These are phyloP conservation scores for Daedaleopsis sinensis DNA, from an alignment of 768 basidiomycete species.

Conservation along the genomic window DNA sequence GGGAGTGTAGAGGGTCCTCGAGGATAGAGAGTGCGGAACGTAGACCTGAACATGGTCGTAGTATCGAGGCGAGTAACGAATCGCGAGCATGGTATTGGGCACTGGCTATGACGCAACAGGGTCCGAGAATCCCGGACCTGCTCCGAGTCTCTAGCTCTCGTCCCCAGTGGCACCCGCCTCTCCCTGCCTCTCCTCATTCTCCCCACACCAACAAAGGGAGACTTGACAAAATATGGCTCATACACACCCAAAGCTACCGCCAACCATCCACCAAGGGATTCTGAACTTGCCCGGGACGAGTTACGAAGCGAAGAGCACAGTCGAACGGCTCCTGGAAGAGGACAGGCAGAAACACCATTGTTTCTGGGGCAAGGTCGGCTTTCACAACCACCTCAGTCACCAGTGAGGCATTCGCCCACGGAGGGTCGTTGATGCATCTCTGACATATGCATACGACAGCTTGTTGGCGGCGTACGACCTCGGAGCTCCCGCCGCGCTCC, in stretches of 20 bases:
- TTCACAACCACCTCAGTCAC: constrained; percentile 64
- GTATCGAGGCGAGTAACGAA: no score
- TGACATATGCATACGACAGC: constrained; percentile 30
- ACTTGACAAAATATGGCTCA: no score
- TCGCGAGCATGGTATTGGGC: no score
- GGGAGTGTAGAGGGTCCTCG: neutral
- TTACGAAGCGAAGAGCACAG: constrained; percentile 42
- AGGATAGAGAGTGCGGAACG: neutral
- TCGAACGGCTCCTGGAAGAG: constrained; percentile 48
- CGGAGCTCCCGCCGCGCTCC: constrained; percentile 47
- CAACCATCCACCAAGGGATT: constrained; percentile 39
- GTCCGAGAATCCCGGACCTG: no score
- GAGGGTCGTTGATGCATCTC: neutral
- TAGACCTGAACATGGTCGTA: neutral
- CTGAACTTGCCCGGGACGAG: constrained; percentile 52
- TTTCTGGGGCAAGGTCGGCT: constrained; percentile 44
- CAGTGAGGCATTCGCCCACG: constrained; percentile 44
- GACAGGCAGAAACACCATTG: constrained; percentile 57
- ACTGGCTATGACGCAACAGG: no score
- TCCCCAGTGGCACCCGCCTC: no score
- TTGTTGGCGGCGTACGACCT: constrained; percentile 59
- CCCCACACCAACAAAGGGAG: no score
- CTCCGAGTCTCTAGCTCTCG: no score
- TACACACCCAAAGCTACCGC: neutral
- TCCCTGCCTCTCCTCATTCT: no score